Base-by-base conservation (phyloP, 139 green algal species). In the Chlorella sp. region DNA sequence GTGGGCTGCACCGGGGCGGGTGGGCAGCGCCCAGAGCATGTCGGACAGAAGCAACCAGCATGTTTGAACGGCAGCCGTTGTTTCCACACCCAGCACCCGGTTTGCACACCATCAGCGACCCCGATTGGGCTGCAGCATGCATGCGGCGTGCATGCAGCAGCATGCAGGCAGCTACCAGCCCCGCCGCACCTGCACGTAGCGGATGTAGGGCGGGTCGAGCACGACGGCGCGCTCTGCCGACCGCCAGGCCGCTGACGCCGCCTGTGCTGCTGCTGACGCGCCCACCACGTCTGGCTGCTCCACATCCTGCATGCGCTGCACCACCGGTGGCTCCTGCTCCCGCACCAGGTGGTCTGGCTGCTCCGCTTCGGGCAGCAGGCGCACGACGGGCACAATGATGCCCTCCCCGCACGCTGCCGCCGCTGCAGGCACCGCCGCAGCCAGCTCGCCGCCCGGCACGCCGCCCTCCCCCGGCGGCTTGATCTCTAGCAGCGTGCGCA, bases 401-500 rank as follows among this genome's bases (percentile, higher is more conserved):
- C 6, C 32, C 8, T 28, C 76, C 24, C 40, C 64, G 44, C 2
- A 38, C 2, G 75, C 48, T 14, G 48, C 36, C 40, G 40, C 69
- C 22, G 68, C 68, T 74, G 36, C 68, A 32, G 62, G 32, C 32
- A 30, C 28, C 11, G 77, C 60, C 14, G 65, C 79, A 14, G 58
- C 77, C 19, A 41, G 64, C 43, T 76, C n/a, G 34, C n/a, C 48
- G n/a, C 30, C 34, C 8, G 74, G 48, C 67, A 78, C 16, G 51
- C 51, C 51, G 14, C 51, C 30, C 80, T 84, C 65, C 48, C 78
- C 68, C 0, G 80, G 72, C 19, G 82, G 82, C 60, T 60, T 76
- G 34, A 90, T 88, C 70, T 90, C 87, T 60, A 90, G 72, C 46
- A 90, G 26, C 34, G 77, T 85, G 68, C 87, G 77, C 65, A 90